Base-by-base conservation (phyloP, 495 filamentous ascomycete species). In the Diplogelasinospora grovesii region DNA sequence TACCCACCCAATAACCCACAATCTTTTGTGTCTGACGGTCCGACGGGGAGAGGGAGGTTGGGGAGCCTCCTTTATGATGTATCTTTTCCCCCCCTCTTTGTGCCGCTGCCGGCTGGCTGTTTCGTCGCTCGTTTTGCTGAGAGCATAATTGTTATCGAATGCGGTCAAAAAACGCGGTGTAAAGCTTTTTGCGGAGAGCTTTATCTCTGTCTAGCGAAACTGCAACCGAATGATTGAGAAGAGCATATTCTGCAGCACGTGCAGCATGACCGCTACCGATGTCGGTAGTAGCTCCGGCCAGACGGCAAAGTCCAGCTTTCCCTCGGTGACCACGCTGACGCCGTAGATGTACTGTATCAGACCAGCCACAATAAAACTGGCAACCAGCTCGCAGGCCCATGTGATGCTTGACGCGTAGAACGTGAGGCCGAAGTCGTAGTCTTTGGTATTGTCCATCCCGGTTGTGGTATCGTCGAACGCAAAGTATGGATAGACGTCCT, bases 241-340 rank as follows among this genome's bases (percentile, higher is more conserved):
- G 15, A 82, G 37, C 78, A 82, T 82, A 46, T 79, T 82, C 59
- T 81, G 77, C 56, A 80, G 50, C 19, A 82, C 78, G 45, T 82
- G 78, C 49, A 82, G 60, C 61, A 74, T 73, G 10, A 79, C 76
- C 7, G 71, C 74, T 16, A 79, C 66, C 27, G 70, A 70, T 22
- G 77, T 80, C 8, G 77, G 77, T 33, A 82, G 53, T 39, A 82
- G 50, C 63, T 79, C 78, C 6, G 78, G 77, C 67, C 74, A 80
- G 36, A 69, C 70, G 8, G 65, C 65, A 45, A 82, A 62, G 53
- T 82, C 78, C 29, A 71, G 60, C 40, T 70, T 72, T 15, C 74
- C 78, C 55, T 81, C 77, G 16, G 66, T 64, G 25, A 73, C 77
- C 16, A 80, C 77, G 43, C 70, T 66, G 32, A 80, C 70, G 14